Base-by-base conservation (phyloP, 768 basidiomycete genomes). In the Lactarius deliciosus region DNA sequence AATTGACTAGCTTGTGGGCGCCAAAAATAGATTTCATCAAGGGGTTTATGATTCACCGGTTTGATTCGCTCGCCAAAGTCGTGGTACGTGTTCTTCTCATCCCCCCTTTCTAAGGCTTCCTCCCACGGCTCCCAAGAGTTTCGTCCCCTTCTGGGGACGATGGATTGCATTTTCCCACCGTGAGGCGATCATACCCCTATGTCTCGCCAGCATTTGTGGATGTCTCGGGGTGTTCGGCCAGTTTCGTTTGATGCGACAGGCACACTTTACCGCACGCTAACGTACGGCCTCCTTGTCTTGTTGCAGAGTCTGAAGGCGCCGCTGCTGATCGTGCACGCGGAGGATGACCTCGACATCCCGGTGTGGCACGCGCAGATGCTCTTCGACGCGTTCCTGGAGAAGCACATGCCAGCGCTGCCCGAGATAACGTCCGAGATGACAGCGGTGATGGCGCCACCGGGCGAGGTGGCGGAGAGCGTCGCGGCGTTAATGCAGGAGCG, bases 271-370 rank as follows among this genome's bases (percentile, higher is more conserved):
- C 22, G 0, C 50, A 25, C 5, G 50, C 25, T 53, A 13, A 53
- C 45, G 45, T 5, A 5, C 8, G 10, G 13, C 50, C 47, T 40
- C 13, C 20, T 28, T 57, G 15, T 45, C 18, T 25, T 53, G 34
- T 59, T 22, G 16, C 72, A 92, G 91, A 80, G 82, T 65, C 83
- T 92, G 71, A 84, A 85, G 69, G 83, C 84, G 0, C 86, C 89
- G 8, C 81, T 91, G 11, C 79, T 94, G 34, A 82, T 95, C 68
- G 86, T 83, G 0, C 93, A 95, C 74, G 87, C 92, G 10, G 79
- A 81, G 65, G 81, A 93, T 74, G 93, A 95, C 76, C 79, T 77
- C 69, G 87, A 91, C 28, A 92, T 94, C 60, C 87, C 88, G 0
- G 80, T 85, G 68, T 79, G 81, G 2, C 92, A 95, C 73, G 87